phyloP scores from a whole-genome alignment of 2,329 filamentous ascomycete species.

The Alternaria incomplexa region DNA sequence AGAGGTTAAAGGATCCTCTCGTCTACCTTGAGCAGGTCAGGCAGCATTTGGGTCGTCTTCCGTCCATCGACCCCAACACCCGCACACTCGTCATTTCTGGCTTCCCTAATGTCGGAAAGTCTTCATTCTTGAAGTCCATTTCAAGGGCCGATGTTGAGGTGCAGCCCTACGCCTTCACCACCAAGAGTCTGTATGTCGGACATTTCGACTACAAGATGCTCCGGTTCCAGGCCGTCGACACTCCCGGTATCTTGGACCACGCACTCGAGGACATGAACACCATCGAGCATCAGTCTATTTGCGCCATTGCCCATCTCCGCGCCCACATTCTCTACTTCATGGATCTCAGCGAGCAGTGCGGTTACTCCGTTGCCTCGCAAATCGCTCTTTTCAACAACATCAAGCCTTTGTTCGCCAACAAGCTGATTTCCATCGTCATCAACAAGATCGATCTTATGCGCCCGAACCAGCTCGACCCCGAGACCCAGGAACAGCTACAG shows the following conservation, averaged over 20 bases:
- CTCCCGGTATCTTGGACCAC: constrained; percentile 97
- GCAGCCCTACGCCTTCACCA: constrained; percentile 98
- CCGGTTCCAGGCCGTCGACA: constrained; percentile 92
- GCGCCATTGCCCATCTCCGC: constrained; percentile 93
- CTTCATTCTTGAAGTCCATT: constrained; percentile 89
- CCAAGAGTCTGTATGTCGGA: constrained; percentile 94
- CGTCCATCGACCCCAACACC: constrained; percentile 97
- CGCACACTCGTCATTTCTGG: constrained; percentile 95
- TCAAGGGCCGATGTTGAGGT: constrained; percentile 95
- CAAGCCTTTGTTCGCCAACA: constrained; percentile 95
- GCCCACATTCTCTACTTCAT: constrained; percentile 98
- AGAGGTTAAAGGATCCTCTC: constrained; percentile 90
- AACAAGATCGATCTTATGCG: constrained; percentile 97
- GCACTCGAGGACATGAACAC: constrained; percentile 98
- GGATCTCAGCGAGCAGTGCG: constrained; percentile 96
- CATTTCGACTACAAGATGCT: constrained; percentile 98
- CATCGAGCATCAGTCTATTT: constrained; percentile 99
- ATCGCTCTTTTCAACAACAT: constrained; percentile 92
- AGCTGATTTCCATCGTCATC: constrained; percentile 93
- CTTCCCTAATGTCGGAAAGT: constrained; percentile 93
- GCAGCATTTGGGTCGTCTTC: constrained; percentile 95
- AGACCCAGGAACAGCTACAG: constrained; percentile 78
- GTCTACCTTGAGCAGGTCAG: constrained; percentile 95
- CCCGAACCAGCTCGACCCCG: constrained; percentile 83
- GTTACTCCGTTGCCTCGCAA: constrained; percentile 90